Percentiles rank a stretch among this genome's conserved stretches.
These are phyloP conservation scores for Lentinula novae-zelandiae DNA, from an alignment of 1,284 basidiomycete genomes.

Conservation along the genomic window DNA sequence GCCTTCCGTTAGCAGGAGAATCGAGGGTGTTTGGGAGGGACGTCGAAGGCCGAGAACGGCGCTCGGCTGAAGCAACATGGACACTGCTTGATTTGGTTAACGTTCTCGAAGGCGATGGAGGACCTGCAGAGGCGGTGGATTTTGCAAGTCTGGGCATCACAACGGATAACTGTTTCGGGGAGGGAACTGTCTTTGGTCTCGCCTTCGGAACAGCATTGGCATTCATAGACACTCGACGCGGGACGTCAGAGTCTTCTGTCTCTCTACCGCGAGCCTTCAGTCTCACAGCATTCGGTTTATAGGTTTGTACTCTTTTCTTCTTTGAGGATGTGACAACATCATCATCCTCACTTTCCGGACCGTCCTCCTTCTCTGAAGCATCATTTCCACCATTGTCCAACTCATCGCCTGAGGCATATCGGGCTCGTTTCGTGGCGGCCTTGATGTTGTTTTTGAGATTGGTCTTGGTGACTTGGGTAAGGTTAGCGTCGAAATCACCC, in stretches of 20 bases:
- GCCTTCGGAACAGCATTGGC: neutral
- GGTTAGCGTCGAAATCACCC: conserved; percentile 5
- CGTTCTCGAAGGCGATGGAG: neutral
- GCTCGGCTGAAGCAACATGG: conserved; percentile 9
- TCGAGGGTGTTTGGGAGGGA: conserved; percentile 2
- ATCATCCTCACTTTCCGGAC: neutral
- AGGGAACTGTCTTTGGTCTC: neutral
- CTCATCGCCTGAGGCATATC: neutral
- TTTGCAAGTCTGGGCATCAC: neutral
- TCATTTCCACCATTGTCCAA: neutral
- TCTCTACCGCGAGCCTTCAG: neutral
- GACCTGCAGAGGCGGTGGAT: neutral
- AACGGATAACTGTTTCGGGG: conserved; percentile 4
- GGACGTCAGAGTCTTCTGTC: neutral
- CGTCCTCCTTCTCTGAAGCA: neutral
- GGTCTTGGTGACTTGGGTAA: neutral
- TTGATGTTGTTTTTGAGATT: neutral
- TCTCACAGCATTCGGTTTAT: neutral
- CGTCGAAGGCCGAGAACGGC: neutral
- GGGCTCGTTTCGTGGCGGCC: neutral
- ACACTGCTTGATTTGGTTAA: conserved; percentile 8
- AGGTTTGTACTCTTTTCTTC: neutral
- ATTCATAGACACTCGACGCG: neutral
- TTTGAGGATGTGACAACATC: neutral
- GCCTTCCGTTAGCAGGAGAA: conserved; percentile 9